A percentile compares a stretch with the other conserved stretches of the same genome.
Conservation (phyloP, 2,329 filamentous ascomycete species). For the Tolypocladium paradoxum region DNA sequence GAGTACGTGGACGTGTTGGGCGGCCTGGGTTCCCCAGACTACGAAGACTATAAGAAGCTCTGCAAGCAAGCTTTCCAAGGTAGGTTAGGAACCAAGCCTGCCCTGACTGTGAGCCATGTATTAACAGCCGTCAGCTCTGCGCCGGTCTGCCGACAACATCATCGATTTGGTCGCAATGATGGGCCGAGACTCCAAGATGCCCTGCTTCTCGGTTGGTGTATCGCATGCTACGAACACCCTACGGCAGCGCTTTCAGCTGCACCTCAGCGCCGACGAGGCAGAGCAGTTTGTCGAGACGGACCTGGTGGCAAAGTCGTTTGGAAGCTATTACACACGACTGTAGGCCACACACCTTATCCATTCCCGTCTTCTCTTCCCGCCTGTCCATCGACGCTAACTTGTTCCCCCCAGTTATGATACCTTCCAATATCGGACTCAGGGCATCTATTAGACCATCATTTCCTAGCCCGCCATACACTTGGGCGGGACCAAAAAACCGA, state of each 20-base stretch:
- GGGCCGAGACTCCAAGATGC: constrained; percentile 75
- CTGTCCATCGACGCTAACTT: constrained; percentile 1
- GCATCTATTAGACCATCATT: constrained; percentile 54
- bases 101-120: background rate
- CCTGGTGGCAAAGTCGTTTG: constrained; percentile 68
- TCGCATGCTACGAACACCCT: constrained; percentile 58
- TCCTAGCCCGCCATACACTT: background rate
- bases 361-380: background rate
- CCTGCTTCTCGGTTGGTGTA: constrained; percentile 69
- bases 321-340: constrained; percentile 80
- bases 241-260: constrained; percentile 67
- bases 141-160: constrained; percentile 68
- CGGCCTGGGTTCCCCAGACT: constrained; percentile 58
- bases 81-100: constrained; percentile 20
- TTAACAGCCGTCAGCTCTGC: constrained; percentile 42
- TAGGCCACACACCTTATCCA: constrained; percentile 31
- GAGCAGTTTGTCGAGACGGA: constrained; percentile 73
- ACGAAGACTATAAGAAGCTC: constrained; percentile 63
- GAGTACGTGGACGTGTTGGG: constrained; percentile 80
- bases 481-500: background rate
- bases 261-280: constrained; percentile 72
- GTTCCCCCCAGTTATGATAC: constrained; percentile 57
- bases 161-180: constrained; percentile 78
- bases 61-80: constrained; percentile 80
- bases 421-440: constrained; percentile 80